Evolutionary conservation across 257 asterid species (phyloP), one percentile per base, ranked within the genome.

Genomic region (Ehretia macrophylla): DNA sequence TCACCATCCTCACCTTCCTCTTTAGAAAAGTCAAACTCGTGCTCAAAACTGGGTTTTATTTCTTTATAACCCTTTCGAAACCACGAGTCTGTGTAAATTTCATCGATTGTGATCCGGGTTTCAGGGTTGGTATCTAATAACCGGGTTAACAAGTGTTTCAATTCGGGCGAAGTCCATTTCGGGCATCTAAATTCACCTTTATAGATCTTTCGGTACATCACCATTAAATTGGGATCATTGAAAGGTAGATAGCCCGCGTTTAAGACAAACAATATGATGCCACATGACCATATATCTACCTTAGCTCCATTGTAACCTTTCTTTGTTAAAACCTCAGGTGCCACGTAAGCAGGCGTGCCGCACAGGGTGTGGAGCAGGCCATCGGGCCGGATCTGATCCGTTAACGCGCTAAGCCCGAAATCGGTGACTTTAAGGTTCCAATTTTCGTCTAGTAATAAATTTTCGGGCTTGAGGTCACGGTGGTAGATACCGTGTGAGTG

Each of bases 311-410:
- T 83, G 68, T 88, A 88, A 8, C 96, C 96, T 67, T 83, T 81
- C 63, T 81, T 85, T 5, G 81, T 79, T 1, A 88, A 77, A 10
- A 88, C 60, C 60, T 88, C 96, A 18, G 96, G 96, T 4, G 96
- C 96, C 27, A 88, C 95, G 77, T 88, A 88, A 9, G 95, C 95
- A 35, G 96, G 96, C 10, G 96, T 88, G 1, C 96, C 96, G 62
- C 96, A 88, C 0, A 77, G 57, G 0, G 96, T 88, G 58, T 88
- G 93, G 55, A 88, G 84, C 62, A 83, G n/a, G 0, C 93, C 93
- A 49, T 88, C 96, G 54, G 76, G 77, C 12, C 73, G 81, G 75
- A 70, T 57, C 73, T 81, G 93, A 20, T 75, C 93, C 51, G 86
- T 71, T 16, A 85, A 72, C 4, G 96, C 95, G 60, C 89, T 77